A percentile compares a stretch with the other conserved stretches of the same genome.
These are phyloP conservation scores for Thelonectria olida DNA, from an alignment of 2,329 filamentous ascomycete genomes.

Conservation along the genomic window DNA sequence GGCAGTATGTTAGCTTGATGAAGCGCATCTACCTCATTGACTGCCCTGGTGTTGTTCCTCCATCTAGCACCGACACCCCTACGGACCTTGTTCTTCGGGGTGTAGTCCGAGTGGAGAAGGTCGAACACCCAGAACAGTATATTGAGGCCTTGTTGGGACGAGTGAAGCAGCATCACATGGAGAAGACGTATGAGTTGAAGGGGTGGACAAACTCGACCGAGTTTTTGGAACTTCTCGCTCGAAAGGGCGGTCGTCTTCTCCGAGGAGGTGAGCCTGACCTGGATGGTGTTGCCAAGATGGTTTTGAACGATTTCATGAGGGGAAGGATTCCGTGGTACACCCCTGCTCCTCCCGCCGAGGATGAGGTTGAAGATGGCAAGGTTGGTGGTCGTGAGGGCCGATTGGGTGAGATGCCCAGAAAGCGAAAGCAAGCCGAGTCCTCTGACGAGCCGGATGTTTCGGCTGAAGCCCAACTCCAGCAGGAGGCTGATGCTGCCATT, in stretches of 20 bases:
- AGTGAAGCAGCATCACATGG: slow-evolving; percentile 87
- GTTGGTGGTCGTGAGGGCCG: slow-evolving; percentile 79
- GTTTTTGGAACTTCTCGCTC: slow-evolving; percentile 86
- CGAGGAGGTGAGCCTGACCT: slow-evolving; percentile 95
- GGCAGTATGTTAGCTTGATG: slow-evolving; percentile 97
- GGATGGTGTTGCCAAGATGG: slow-evolving; percentile 95
- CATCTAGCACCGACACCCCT: slow-evolving; percentile 82
- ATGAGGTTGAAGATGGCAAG: slow-evolving; percentile 57
- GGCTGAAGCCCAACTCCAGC: slow-evolving; percentile 41
- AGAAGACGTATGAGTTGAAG: slow-evolving; percentile 90
- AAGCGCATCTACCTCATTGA: slow-evolving; percentile 92
- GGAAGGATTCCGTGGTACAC: slow-evolving; percentile 98
- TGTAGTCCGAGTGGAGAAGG: slow-evolving; percentile 93
- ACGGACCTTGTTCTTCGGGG: slow-evolving; percentile 90
- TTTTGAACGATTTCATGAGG: slow-evolving; percentile 93
- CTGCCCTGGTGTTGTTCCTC: slow-evolving; percentile 94
- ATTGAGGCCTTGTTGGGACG: slow-evolving; percentile 82
- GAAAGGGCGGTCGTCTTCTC: slow-evolving; percentile 86
- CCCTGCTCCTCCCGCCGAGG: slow-evolving; percentile 72
- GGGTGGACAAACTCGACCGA: slow-evolving; percentile 80
- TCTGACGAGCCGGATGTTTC: slow-evolving; percentile 53
- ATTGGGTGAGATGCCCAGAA: slow-evolving; percentile 86
- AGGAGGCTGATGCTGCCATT: slow-evolving; percentile 36
- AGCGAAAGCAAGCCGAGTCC: slow-evolving; percentile 72
- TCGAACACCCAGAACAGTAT: slow-evolving; percentile 96